Evolutionary conservation across 2,329 filamentous ascomycete genomes (phyloP).

Genomic region (Talaromyces sp.): DNA sequence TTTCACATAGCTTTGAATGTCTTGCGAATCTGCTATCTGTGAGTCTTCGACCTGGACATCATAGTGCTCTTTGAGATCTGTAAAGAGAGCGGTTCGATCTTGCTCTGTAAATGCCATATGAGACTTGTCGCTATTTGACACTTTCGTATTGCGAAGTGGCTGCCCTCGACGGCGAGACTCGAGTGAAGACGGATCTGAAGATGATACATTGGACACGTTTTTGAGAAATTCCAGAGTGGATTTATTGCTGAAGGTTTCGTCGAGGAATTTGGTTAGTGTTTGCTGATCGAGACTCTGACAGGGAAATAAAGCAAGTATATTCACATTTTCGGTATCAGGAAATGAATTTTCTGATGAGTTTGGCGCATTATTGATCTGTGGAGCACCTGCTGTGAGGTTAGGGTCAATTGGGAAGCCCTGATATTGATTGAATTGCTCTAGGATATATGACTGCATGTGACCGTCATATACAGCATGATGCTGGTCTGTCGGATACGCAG

Average conservation of each 20-base stretch:
- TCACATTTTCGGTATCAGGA: constrained; percentile 12
- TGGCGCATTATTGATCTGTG: not conserved
- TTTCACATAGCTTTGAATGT: constrained; percentile 29
- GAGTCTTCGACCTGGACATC: not conserved
- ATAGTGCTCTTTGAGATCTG: constrained; percentile 15
- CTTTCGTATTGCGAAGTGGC: constrained; percentile 8
- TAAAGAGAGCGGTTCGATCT: constrained; percentile 18
- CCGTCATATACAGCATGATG: constrained; percentile 12
- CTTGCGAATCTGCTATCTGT: constrained; percentile 13
- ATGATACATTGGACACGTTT: not conserved
- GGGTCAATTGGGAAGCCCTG: constrained; percentile 19
- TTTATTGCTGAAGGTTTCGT: constrained; percentile 4
- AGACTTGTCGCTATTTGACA: not conserved
- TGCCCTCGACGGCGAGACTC: constrained; percentile 11
- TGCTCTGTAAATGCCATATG: constrained; percentile 19
- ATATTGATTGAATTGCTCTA: constrained; percentile 14
- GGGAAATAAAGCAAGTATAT: constrained; percentile 18
- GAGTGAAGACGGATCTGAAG: not conserved
- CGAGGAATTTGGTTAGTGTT: constrained; percentile 9
- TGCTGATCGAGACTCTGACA: constrained; percentile 7
- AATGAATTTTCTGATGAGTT: not conserved
- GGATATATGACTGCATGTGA: constrained; percentile 8
- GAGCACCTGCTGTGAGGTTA: constrained; percentile 10
- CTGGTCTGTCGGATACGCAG: constrained; percentile 13
- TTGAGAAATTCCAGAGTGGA: not conserved